Evolutionary conservation across 495 filamentous ascomycete genomes (phyloP), one percentile per base, ranked within the genome.

Genomic region (Penicillium chermesinum): DNA sequence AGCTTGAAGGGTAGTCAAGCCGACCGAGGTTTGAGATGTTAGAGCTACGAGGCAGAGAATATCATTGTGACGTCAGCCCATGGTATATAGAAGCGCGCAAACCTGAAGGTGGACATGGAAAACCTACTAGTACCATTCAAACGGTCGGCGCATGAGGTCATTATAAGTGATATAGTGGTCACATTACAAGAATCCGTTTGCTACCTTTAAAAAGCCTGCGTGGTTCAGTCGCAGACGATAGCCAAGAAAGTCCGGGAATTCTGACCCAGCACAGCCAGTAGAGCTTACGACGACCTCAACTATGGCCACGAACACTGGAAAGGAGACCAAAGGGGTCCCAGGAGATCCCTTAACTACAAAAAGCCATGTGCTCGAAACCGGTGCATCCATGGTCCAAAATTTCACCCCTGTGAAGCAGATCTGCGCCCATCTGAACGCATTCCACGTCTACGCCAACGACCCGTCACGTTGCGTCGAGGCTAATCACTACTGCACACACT

Each of bases 401-500:
- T 89, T 95, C 62, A 69, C 71, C 0, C 89, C 90, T 0, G 58
- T 87, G 19, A 86, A 89, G 49, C 78, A 78, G 42, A 80, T 95
- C 53, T 95, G 91, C 65, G 49, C 78, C 77, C 41, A 80, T 94
- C 54, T 95, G 91, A 65, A 93, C 61, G 89, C 88, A 40, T 91
- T 89, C 69, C 89, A 94, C 66, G 77, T 81, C 47, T 91, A 91
- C 63, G 83, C 82, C 30, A 74, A 77, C 12, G 86, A 89, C 38
- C 81, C 81, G 0, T 73, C 69, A 0, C 78, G 85, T 17, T 73
- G 69, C 49, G 80, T 95, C 19, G 88, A 93, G 58, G 72, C 87
- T 2, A 88, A 91, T 61, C 89, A 95, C 62, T 95, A 93, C 69
- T 95, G 89, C 61, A 72, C 82, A 9, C 88, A 91, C 56, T 50